These are phyloP conservation scores for Pascua sp. DNA, from an alignment of 1,284 basidiomycete species.

Conservation along the genomic window DNA sequence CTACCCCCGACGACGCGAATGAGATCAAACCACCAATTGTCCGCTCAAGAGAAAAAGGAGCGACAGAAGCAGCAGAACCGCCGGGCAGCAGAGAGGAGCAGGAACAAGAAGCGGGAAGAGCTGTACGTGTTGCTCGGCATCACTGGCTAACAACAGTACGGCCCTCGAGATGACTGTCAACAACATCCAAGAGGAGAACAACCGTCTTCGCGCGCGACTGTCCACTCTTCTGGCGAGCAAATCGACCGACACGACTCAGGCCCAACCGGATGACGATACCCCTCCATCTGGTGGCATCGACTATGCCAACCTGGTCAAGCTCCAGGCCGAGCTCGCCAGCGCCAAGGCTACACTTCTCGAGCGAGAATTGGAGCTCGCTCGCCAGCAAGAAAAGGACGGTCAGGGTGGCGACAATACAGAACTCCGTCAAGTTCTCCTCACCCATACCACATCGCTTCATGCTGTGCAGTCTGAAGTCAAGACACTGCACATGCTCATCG, in stretches of 20 bases:
- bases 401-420: slow-evolving; percentile 8
- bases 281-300: slow-evolving; percentile 20
- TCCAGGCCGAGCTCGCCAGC: slow-evolving; percentile 29
- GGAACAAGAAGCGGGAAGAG: slow-evolving; percentile 42
- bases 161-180: slow-evolving; percentile 37
- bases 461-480: slow-evolving; percentile 26
- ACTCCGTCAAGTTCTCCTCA: slow-evolving; percentile 16
- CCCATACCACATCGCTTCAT: slow-evolving; percentile 4
- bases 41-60: slow-evolving; percentile 37
- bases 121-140: slow-evolving; percentile 29
- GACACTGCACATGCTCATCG: slow-evolving; percentile 28
- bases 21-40: slow-evolving; percentile 2
- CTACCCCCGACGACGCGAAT: no score
- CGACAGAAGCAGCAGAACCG: slow-evolving; percentile 43
- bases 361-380: slow-evolving; percentile 21
- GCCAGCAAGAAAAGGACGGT: slow-evolving; percentile 2
- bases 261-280: not conserved
- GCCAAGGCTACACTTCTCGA: slow-evolving; percentile 23
- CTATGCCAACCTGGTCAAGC: slow-evolving; percentile 23
- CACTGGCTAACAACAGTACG: slow-evolving; percentile 19
- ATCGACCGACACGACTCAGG: not conserved
- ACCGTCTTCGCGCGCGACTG: slow-evolving; percentile 32
- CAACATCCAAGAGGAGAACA: slow-evolving; percentile 42
- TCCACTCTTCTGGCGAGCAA: slow-evolving; percentile 25
- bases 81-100: slow-evolving; percentile 41